These are phyloP conservation scores for Mytilinidion resinicola DNA, from an alignment of 495 filamentous ascomycete species.

Conservation along the genomic window DNA sequence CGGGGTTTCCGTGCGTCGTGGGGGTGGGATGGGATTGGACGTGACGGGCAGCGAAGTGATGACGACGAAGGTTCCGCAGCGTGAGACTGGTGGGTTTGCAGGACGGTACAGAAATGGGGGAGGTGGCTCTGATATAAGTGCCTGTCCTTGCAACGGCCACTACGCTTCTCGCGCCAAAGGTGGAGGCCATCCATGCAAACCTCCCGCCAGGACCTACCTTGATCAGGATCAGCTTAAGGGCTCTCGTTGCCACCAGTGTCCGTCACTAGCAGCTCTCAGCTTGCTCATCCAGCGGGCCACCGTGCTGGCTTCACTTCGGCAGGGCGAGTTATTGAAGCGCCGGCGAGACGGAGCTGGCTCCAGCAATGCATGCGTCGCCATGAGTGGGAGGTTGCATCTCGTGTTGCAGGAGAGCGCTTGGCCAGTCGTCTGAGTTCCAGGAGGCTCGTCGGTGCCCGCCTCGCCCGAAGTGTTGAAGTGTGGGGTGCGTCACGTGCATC, in stretches of 20 bases:
- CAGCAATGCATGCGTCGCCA: too few relatives aligned
- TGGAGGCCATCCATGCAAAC: slow-evolving; percentile 17
- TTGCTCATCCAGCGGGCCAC: not conserved
- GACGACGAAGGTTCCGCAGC: slow-evolving; percentile 11
- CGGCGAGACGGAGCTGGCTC: too few relatives aligned
- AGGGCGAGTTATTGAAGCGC: too few relatives aligned
- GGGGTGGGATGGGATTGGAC: slow-evolving; percentile 19
- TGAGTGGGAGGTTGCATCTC: too few relatives aligned
- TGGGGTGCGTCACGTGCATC: not conserved
- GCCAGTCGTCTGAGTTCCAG: too few relatives aligned
- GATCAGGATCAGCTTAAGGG: slow-evolving; percentile 2
- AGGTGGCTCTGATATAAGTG: slow-evolving; percentile 17
- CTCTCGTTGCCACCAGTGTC: not conserved
- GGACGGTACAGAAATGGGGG: slow-evolving; percentile 13
- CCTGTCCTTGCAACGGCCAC: slow-evolving; percentile 16
- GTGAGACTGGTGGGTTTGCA: slow-evolving; percentile 5
- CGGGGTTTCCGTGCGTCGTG: slow-evolving; percentile 22
- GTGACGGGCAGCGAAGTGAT: slow-evolving; percentile 1
- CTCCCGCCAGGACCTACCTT: slow-evolving; percentile 8
- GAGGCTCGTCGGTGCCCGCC: not conserved
- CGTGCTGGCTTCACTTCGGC: too few relatives aligned
- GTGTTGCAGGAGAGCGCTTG: too few relatives aligned
- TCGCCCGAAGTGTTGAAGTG: not conserved
- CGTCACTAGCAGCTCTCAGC: not conserved
- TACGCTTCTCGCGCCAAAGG: slow-evolving; percentile 9